A percentile compares a stretch with the other conserved stretches of the same genome.
Evolutionary conservation across 805 yeast genomes (phyloP).

Genomic region (Monosporozyma unispora): DNA sequence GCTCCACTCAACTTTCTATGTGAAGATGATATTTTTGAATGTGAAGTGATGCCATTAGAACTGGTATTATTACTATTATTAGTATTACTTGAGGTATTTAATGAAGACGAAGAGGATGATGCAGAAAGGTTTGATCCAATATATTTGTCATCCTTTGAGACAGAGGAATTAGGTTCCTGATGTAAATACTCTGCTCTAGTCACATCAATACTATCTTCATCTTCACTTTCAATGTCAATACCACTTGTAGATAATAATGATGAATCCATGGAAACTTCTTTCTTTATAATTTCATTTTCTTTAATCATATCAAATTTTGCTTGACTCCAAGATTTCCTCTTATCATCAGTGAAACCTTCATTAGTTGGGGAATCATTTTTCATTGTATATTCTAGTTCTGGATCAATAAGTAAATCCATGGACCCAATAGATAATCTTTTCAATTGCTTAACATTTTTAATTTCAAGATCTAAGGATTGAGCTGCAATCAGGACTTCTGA

Average conservation of each 20-base stretch:
- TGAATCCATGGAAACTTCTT: neutral
- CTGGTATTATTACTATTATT: neutral
- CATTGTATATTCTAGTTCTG: slow-evolving; percentile 51
- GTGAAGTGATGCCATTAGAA: neutral
- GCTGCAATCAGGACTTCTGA: slow-evolving; percentile 54
- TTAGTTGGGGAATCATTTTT: slow-evolving; percentile 16
- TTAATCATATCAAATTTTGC: slow-evolving; percentile 1
- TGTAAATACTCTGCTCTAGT: slow-evolving; percentile 25
- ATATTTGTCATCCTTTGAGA: neutral
- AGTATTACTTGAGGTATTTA: neutral
- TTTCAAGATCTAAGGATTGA: slow-evolving; percentile 65
- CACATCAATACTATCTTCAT: slow-evolving; percentile 23
- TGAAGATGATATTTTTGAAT: neutral
- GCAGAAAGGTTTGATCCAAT: neutral
- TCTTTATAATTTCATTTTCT: neutral
- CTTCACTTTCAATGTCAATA: neutral
- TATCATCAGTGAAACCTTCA: slow-evolving; percentile 2
- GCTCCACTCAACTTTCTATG: slow-evolving; percentile 20
- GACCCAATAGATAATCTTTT: slow-evolving; percentile 66
- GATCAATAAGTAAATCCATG: slow-evolving; percentile 46
- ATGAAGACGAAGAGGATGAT: slow-evolving; percentile 1
- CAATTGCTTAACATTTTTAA: slow-evolving; percentile 62
- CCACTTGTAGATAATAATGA: neutral
- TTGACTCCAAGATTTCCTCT: slow-evolving; percentile 14
- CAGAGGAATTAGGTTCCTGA: slow-evolving; percentile 1